Conservation (phyloP, 192 early-diverging fungal genomes). For the Dissophora ornata region DNA sequence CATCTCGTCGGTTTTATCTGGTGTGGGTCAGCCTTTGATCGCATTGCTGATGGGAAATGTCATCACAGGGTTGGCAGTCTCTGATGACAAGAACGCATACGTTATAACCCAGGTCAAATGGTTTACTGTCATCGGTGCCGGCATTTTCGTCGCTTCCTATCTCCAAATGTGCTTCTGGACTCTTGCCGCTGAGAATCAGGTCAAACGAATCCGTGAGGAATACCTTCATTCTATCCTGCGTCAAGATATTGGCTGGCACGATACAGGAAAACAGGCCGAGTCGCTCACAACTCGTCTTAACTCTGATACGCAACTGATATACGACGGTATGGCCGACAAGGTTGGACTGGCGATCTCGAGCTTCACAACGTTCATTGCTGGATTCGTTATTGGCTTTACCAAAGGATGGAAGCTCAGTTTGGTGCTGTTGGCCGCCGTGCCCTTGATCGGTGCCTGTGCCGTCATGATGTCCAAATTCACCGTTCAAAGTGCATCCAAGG, state of each 20-base stretch:
- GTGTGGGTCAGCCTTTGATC: conserved; percentile 44
- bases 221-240: conserved; percentile 85
- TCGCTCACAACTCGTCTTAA: conserved; percentile 90
- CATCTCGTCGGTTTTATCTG: conserved; percentile 22
- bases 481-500: conserved; percentile 57
- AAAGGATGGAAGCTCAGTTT: conserved; percentile 87
- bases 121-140: conserved; percentile 61
- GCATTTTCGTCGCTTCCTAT: conserved; percentile 67
- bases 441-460: conserved; percentile 71
- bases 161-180: conserved; percentile 74
- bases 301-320: conserved; percentile 86
- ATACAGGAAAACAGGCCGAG: conserved; percentile 76
- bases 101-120: conserved; percentile 15
- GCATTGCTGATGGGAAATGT: conserved; percentile 35
- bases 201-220: conserved; percentile 70
- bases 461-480: conserved; percentile 68
- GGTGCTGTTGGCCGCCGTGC: conserved; percentile 81
- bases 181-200: conserved; percentile 66
- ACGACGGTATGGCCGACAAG: conserved; percentile 92
- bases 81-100: background rate
- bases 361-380: conserved; percentile 76
- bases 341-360: conserved; percentile 77
- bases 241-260: conserved; percentile 93
- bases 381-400: conserved; percentile 81
- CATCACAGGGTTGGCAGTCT: background rate